A percentile compares a stretch with the other conserved stretches of the same genome.
These are phyloP conservation scores for Beauveria sp. DNA, from an alignment of 2,329 filamentous ascomycete species.

Conservation along the genomic window DNA sequence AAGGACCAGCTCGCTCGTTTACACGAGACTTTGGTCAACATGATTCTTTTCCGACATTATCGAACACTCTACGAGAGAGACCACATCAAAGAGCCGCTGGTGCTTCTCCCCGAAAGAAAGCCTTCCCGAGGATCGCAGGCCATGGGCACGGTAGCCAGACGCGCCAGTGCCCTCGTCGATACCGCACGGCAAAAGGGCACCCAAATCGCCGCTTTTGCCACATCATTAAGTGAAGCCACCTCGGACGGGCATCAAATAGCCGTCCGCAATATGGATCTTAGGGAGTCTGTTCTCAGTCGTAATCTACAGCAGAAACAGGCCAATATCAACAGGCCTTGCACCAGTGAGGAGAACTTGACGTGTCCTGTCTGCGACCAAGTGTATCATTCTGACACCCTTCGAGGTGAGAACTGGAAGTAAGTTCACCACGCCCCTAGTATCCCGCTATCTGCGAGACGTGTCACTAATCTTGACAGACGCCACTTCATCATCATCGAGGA, in stretches of 20 bases:
- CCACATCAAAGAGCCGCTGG: neutral
- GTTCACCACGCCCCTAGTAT: neutral
- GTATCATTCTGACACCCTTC: neutral
- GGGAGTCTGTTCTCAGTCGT: too few species aligned
- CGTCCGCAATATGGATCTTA: too few species aligned
- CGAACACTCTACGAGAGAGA: neutral
- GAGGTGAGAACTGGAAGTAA: neutral
- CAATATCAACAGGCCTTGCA: too few species aligned
- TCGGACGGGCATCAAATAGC: too few species aligned
- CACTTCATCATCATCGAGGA: neutral
- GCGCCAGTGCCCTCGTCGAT: neutral
- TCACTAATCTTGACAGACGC: neutral
- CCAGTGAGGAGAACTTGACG: too few species aligned
- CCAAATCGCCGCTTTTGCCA: too few species aligned
- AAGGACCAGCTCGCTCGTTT: neutral
- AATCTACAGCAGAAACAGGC: too few species aligned
- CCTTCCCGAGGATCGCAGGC: neutral
- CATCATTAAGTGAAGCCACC: too few species aligned
- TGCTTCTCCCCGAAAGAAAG: neutral
- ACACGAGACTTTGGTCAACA: neutral
- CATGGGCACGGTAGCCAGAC: neutral
- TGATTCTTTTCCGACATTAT: neutral
- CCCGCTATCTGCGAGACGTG: neutral
- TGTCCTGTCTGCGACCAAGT: neutral
- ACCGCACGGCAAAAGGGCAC: too few species aligned